Conservation (phyloP, 192 early-diverging fungal species). For the Backusella tarrabulga region DNA sequence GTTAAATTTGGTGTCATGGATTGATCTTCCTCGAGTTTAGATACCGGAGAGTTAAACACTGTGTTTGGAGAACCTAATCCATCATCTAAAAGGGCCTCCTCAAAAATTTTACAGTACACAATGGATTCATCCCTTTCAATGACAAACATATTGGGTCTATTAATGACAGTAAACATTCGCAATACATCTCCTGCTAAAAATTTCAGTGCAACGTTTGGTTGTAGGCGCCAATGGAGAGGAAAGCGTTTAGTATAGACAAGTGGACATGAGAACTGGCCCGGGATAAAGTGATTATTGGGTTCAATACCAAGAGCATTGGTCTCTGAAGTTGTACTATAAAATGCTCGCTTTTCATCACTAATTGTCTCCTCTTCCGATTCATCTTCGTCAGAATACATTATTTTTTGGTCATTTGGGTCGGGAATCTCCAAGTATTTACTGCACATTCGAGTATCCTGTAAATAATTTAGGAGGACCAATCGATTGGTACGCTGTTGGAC, state of each 20-base stretch:
- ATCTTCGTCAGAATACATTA: slow-evolving; percentile 48
- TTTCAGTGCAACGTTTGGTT: slow-evolving; percentile 62
- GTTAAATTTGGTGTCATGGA: not conserved
- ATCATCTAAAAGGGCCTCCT: slow-evolving; percentile 14
- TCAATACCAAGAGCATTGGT: not conserved
- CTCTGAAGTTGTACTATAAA: not conserved
- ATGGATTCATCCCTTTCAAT: slow-evolving; percentile 53
- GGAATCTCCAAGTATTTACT: slow-evolving; percentile 55
- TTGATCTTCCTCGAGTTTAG: not conserved
- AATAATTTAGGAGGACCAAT: slow-evolving; percentile 54
- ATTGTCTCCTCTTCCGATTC: slow-evolving; percentile 42
- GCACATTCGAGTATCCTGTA: slow-evolving; percentile 61
- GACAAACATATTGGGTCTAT: slow-evolving; percentile 72
- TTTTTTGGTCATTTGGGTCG: slow-evolving; percentile 28
- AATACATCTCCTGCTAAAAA: slow-evolving; percentile 51
- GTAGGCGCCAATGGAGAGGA: slow-evolving; percentile 72
- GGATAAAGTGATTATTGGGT: slow-evolving; percentile 29
- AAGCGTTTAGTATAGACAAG: slow-evolving; percentile 60
- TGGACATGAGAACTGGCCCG: slow-evolving; percentile 71
- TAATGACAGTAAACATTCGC: slow-evolving; percentile 59
- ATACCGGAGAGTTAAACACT: not conserved
- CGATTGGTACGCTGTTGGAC: slow-evolving; percentile 64
- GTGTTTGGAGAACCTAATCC: not conserved
- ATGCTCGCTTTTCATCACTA: slow-evolving; percentile 11
- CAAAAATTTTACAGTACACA: slow-evolving; percentile 54